These are phyloP conservation scores for Hondaea fermentalgiana DNA, from an alignment of 108 stramenopile species.

Conservation along the genomic window DNA sequence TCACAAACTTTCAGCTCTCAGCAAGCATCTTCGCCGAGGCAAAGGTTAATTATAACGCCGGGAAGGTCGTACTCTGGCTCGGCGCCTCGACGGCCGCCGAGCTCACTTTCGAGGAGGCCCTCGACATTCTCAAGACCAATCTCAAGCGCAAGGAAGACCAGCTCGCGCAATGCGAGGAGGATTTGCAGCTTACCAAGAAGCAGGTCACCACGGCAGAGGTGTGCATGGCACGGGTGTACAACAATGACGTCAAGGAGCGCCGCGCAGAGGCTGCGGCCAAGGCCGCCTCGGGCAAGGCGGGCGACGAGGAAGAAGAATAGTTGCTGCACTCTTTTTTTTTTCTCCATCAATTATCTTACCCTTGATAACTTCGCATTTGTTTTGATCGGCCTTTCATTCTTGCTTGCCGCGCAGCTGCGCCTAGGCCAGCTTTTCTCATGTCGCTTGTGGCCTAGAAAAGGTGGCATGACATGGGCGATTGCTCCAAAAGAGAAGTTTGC, in stretches of 20 bases:
- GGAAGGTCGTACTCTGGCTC: neutral
- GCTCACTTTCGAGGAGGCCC: neutral
- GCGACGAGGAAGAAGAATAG: too few species aligned
- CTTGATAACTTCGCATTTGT: too few species aligned
- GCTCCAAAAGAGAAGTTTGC: too few species aligned
- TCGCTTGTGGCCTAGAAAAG: too few species aligned
- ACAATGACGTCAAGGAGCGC: slow-evolving; percentile 14
- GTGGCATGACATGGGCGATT: too few species aligned
- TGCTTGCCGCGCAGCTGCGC: too few species aligned
- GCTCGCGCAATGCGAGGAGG: neutral
- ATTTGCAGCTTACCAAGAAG: neutral
- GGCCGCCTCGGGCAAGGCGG: too few species aligned
- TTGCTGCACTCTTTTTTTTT: too few species aligned
- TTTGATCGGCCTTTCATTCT: too few species aligned
- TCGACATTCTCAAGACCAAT: neutral
- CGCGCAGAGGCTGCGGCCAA: neutral
- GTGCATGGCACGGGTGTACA: slow-evolving; percentile 3
- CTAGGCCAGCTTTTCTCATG: too few species aligned
- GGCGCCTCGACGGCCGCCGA: slow-evolving; percentile 1
- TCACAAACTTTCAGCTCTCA: neutral
- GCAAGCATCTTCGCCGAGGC: slow-evolving; percentile 13
- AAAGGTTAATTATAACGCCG: neutral
- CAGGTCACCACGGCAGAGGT: slow-evolving; percentile 1
- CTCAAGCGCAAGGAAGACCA: neutral
- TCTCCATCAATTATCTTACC: too few species aligned